Base-by-base conservation (phyloP, 2,329 filamentous ascomycete genomes). In the Trichothecium roseum region DNA sequence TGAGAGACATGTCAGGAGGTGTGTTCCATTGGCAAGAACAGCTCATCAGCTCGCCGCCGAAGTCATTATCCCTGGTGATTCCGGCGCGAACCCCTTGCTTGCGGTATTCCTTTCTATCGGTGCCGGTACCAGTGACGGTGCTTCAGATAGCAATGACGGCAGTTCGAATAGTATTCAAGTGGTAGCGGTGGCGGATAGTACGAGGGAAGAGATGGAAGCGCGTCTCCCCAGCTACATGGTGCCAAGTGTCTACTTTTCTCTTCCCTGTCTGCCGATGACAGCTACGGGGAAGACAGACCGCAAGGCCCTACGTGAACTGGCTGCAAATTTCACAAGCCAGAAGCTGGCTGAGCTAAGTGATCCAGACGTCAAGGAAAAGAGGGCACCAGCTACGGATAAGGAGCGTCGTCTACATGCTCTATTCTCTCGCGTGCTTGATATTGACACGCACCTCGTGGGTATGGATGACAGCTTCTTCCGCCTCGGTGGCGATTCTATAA, bases 401-500 rank as follows among this genome's bases (percentile, higher is more conserved):
- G 37, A 30, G 20, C 18, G 8, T 15, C 12, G 22, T 37, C 14
- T 38, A n/a, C 12, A 18, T 9, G 5, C 7, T 29, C 8, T 41
- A 32, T 40, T 36, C 30, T 8, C n/a, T 14, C 13, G 15, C 9
- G 15, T 47, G 2, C 40, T 49, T 4, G 30, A 35, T 6, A 8
- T 44, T 9, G 18, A 28, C 8, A 24, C 28, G 12, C 29, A 37
- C 2, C 28, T 30, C 4, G 59, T 68, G 16, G 53, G 56, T 5
- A 39, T 52, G 3, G 53, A 63, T 9, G 57, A 65, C 39, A 64
- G 60, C 43, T 69, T 69, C 46, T 64, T 69, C 50, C 54, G 53
- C 1, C 49, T 67, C 0, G 66, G 66, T 9, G 66, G 66, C 17
- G 63, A 68, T 42, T 68, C 65, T 0, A 54, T 68, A 4, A 37